A percentile compares a stretch with the other conserved stretches of the same genome.
phyloP scores from a whole-genome alignment of 306 rosid species.

The Inga oerstediana region DNA sequence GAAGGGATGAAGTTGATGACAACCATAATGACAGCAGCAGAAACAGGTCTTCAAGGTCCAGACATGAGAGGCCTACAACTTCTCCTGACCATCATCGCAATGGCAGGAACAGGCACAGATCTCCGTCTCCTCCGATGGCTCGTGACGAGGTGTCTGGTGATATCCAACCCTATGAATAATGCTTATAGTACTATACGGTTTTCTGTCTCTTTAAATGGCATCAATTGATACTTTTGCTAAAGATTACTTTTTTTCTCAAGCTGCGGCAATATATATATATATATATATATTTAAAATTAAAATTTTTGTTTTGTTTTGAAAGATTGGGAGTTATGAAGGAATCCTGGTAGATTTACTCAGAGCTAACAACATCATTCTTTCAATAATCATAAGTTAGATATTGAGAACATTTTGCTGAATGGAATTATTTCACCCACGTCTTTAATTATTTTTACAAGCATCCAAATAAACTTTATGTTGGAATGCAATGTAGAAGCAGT shows the following conservation, averaged over 20 bases:
- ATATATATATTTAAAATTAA: too few species aligned
- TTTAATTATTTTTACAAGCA: background rate
- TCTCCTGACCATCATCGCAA: slow-evolving; percentile 49
- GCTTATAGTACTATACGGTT: background rate
- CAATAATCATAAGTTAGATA: background rate
- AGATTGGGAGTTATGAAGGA: background rate
- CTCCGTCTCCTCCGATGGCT: slow-evolving; percentile 51
- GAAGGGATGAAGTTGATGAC: slow-evolving; percentile 36
- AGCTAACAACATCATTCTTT: background rate
- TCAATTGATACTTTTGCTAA: background rate
- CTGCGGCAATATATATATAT: background rate
- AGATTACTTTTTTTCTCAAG: background rate
- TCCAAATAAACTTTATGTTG: background rate
- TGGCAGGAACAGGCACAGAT: slow-evolving; percentile 55
- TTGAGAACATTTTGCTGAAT: background rate
- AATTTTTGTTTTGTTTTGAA: background rate
- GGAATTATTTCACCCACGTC: background rate
- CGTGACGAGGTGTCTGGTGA: slow-evolving; percentile 99
- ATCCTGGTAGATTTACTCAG: background rate
- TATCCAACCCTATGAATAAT: slow-evolving; percentile 60
- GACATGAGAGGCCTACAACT: slow-evolving; percentile 53
- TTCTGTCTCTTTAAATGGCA: background rate
- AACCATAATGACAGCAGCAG: slow-evolving; percentile 1
- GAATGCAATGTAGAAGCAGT: background rate
- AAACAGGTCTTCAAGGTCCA: slow-evolving; percentile 58